Evolutionary conservation across 176 grass and related monocot genomes (phyloP), one percentile per base, ranked within the genome.

Genomic region (Oryza punctata): DNA sequence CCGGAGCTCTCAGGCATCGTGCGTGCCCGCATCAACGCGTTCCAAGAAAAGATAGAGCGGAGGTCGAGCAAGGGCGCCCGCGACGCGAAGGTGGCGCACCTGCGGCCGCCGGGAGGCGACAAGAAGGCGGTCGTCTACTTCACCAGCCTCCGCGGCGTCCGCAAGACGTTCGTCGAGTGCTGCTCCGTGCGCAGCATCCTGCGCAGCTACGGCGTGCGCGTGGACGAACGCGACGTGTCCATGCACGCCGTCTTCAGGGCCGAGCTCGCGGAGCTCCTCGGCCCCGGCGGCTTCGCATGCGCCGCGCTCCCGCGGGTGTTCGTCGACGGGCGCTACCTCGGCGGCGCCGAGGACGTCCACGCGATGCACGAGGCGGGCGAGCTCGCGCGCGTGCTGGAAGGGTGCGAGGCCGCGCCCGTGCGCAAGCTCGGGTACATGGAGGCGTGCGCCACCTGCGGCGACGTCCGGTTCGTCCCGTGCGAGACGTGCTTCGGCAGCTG

Each of bases 191-290:
- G 86, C 54, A 84, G 67, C 76, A 81, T 94, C 74, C 69, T 97
- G 63, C 84, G 89, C 41, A 73, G 87, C 81, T 94, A 97, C 79
- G 78, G 87, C 67, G 88, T 94, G 72, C 86, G 90, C 81, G 2
- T 97, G 12, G 92, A 92, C 80, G 94, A 94, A 46, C 81, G 90
- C 43, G 95, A 97, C 78, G 86, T 97, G n/a, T 94, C 90, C 26
- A 86, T 94, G 84, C 83, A 97, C 87, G 92, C 88, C 50, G 84
- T 61, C 4, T 97, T 92, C 82, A 89, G 85, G 81, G 61, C 79
- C 37, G 92, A 97, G 89, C 90, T 97, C 61, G 79, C 79, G 16
- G 79, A 72, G 75, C 86, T 92, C 28, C 76, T 94, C 19, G 84
- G 80, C 1, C 50, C 13, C 41, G 46, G 66, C 14, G 0, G 3